Conservation (phyloP, 306 rosid species). For the Prunus dulcis region DNA sequence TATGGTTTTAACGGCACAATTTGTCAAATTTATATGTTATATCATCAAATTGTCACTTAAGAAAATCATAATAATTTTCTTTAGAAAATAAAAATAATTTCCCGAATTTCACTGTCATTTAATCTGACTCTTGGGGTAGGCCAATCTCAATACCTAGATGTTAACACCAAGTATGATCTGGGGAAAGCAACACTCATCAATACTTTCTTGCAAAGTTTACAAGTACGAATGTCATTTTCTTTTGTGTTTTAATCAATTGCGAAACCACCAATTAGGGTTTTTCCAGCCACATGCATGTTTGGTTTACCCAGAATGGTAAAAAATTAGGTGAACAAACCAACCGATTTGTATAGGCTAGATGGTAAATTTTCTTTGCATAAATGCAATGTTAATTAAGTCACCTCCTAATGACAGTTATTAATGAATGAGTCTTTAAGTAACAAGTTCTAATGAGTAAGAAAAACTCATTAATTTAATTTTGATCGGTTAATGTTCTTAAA, state of each 20-base stretch:
- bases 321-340: background rate
- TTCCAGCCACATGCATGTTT: background rate
- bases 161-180: background rate
- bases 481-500: background rate
- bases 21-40: background rate
- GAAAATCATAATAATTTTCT: background rate
- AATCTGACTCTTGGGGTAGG: background rate
- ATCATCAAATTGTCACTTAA: background rate
- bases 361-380: no score
- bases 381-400: no score
- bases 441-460: background rate
- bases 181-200: background rate
- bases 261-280: background rate
- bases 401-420: no score
- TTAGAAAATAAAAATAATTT: no score
- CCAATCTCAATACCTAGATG: background rate
- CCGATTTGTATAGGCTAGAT: background rate
- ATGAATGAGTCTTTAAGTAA: background rate
- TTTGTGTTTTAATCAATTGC: background rate
- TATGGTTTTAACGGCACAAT: no score
- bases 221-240: background rate
- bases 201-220: background rate
- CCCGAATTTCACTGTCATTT: background rate
- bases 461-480: background rate
- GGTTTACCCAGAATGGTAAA: background rate